Evolutionary conservation across 2,329 filamentous ascomycete species (phyloP), one percentile per base, ranked within the genome.

Genomic region (Dendrostoma leiphaemia): DNA sequence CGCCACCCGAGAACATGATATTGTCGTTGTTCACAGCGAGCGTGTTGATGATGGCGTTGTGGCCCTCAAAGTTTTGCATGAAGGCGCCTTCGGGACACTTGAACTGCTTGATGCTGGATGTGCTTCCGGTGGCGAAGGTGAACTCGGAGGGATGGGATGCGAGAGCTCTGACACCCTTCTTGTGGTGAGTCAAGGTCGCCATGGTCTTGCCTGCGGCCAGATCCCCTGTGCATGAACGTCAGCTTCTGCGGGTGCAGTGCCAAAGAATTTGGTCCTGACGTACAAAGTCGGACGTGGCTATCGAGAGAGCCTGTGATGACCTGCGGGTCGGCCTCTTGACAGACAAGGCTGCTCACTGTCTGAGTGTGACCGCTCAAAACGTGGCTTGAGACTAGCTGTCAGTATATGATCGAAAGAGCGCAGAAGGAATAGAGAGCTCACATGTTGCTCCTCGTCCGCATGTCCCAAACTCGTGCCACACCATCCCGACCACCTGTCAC

Each of bases 61-160:
- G 93, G 4, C 93, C 93, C 40, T 96, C 90, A 65, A 97, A 97
- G 68, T 97, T 97, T 71, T 97, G 92, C 94, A 99, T 99, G 69
- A 99, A 97, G 15, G 91, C 91, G 34, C 93, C 95, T 68, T 97
- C 91, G 1, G 95, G 95, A 62, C 92, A 97, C 71, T 97, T 97
- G 93, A 94, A 99, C 74, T 99, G 94, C 78, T 99, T 99, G 74
- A 99, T 97, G 68, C 89, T 92, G 23, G 89, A 89, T 0, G 93
- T 92, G 65, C 91, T 96, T 40, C 89, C 94, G 57, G 85, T 92
- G 4, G 94, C 94, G 68, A 99, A 99, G 0, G 95, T 99, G 68
- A 96, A 99, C 71, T 99, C 94, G 57, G 84, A 85, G 0, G 95
- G 94, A 67, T 99, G 94, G 3, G 88, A 81, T 10, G 90, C 84